Conservation (phyloP, 1,139 yeast species). For the Pichia sp. region DNA sequence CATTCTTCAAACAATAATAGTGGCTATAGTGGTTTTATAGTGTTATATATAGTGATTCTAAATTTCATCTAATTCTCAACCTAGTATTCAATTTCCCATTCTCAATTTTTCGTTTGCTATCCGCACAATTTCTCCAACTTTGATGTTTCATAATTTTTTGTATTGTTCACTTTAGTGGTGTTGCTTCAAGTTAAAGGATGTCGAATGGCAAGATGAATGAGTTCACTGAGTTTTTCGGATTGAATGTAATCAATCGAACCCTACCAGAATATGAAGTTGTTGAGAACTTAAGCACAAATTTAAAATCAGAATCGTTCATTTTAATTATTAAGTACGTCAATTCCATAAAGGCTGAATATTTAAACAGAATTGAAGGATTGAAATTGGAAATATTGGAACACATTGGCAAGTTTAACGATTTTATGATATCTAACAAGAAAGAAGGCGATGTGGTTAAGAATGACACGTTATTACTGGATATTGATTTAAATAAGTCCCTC, state of each 20-base stretch:
- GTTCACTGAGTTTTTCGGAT: constrained; percentile 15
- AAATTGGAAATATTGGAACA: neutral
- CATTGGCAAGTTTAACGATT: neutral
- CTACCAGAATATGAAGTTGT: constrained; percentile 4
- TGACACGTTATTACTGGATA: constrained; percentile 1
- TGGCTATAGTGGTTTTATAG: neutral
- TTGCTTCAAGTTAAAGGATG: too few relatives aligned
- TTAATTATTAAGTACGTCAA: constrained; percentile 19
- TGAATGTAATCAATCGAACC: constrained; percentile 5
- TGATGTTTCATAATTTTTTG: neutral
- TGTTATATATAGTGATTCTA: neutral
- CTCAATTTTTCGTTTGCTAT: too few relatives aligned
- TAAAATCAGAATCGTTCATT: constrained; percentile 24
- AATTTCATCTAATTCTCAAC: neutral
- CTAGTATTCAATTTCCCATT: neutral
- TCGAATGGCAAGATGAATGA: neutral
- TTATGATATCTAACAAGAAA: neutral
- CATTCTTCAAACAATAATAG: constrained; percentile 19
- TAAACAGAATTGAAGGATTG: constrained; percentile 13
- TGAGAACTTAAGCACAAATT: constrained; percentile 8
- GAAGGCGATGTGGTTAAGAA: neutral
- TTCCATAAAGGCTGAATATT: constrained; percentile 18
- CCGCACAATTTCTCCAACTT: too few relatives aligned
- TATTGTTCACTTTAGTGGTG: too few relatives aligned
- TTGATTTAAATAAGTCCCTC: neutral